phyloP scores from a whole-genome alignment of 371 early-diverging fungal genomes.

The Mortierella sp. region DNA sequence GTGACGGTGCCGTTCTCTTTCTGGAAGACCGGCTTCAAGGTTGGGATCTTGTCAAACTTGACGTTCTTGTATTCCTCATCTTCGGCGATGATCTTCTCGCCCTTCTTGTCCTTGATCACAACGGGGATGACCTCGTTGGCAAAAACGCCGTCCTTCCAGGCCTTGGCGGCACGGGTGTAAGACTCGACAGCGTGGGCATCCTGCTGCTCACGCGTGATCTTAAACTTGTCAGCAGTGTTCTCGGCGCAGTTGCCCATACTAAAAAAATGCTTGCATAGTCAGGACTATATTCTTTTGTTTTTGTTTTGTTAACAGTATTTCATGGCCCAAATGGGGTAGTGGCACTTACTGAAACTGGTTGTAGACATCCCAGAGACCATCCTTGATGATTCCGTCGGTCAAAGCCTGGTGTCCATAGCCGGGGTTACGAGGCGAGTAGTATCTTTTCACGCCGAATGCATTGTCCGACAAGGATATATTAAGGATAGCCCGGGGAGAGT shows the following conservation, averaged over 20 bases:
- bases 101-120: slow-evolving; percentile 81
- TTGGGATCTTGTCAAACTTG: slow-evolving; percentile 79
- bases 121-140: slow-evolving; percentile 90
- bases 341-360: slow-evolving; percentile 76
- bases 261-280: slow-evolving; percentile 6
- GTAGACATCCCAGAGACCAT: slow-evolving; percentile 96
- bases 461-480: slow-evolving; percentile 16
- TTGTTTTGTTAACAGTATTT: too few relatives aligned
- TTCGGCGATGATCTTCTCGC: slow-evolving; percentile 72
- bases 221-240: slow-evolving; percentile 86
- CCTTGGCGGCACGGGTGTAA: slow-evolving; percentile 89
- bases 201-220: slow-evolving; percentile 86
- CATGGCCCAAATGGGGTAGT: too few relatives aligned
- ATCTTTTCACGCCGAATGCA: too few relatives aligned
- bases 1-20: slow-evolving; percentile 89
- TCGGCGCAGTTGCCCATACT: slow-evolving; percentile 96
- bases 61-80: slow-evolving; percentile 93
- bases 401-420: slow-evolving; percentile 89
- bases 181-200: slow-evolving; percentile 91
- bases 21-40: slow-evolving; percentile 90
- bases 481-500: not conserved
- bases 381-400: slow-evolving; percentile 90
- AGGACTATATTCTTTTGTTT: too few relatives aligned
- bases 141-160: slow-evolving; percentile 82
- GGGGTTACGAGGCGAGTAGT: slow-evolving; percentile 71